These are phyloP conservation scores for Eucalyptus decipiens DNA, from an alignment of 345 rosid genomes.

Conservation along the genomic window DNA sequence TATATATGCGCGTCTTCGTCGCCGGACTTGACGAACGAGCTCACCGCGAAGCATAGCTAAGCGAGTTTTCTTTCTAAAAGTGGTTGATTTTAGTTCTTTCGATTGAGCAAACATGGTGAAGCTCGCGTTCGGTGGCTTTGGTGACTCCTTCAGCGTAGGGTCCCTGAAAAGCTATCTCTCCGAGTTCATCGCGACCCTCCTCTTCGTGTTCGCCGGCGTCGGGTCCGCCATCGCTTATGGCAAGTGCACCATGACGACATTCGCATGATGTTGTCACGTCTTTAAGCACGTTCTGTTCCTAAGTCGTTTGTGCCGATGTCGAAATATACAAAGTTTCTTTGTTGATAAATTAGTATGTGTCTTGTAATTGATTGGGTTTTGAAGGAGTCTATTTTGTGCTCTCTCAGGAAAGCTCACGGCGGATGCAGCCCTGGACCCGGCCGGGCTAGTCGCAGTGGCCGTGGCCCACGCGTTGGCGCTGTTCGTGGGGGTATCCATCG, in stretches of 20 bases:
- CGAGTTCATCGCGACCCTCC: slow-evolving; percentile 88
- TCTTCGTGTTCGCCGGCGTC: slow-evolving; percentile 93
- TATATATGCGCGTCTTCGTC: neutral
- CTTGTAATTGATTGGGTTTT: neutral
- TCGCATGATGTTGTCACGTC: neutral
- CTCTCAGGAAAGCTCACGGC: slow-evolving; percentile 48
- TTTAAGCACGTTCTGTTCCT: neutral
- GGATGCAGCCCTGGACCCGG: slow-evolving; percentile 59
- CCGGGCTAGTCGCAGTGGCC: slow-evolving; percentile 79
- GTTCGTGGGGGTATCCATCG: slow-evolving; percentile 71
- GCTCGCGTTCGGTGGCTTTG: slow-evolving; percentile 53
- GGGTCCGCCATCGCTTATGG: slow-evolving; percentile 79
- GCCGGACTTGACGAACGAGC: neutral
- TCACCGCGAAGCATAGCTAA: neutral
- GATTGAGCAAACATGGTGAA: slow-evolving; percentile 43
- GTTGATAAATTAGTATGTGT: neutral
- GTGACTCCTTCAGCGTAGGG: slow-evolving; percentile 65
- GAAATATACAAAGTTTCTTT: neutral
- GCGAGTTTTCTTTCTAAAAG: neutral
- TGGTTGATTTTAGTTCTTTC: neutral
- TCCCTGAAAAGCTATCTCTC: slow-evolving; percentile 60
- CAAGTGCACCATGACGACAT: neutral
- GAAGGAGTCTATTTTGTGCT: neutral
- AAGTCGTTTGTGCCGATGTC: neutral
- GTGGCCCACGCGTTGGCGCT: slow-evolving; percentile 78